A percentile compares a stretch with the other conserved stretches of the same genome.
phyloP scores from a whole-genome alignment of 371 early-diverging fungal genomes.

The Apophysomyces sp. region DNA sequence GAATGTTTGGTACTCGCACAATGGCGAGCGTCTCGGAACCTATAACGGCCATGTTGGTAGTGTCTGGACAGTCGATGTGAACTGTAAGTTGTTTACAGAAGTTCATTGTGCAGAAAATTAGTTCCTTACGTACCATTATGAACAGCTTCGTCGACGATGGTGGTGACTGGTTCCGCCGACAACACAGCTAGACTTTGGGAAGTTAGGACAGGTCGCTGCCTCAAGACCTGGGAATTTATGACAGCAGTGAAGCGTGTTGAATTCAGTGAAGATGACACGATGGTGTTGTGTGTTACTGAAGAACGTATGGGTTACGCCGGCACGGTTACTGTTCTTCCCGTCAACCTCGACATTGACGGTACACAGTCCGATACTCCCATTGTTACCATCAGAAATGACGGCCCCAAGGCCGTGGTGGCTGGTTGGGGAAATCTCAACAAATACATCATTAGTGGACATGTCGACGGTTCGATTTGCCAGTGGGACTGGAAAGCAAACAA shows the following conservation, averaged over 20 bases:
- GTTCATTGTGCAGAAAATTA: no score
- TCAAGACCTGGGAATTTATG: conserved; percentile 86
- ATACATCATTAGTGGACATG: conserved; percentile 90
- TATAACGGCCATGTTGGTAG: conserved; percentile 96
- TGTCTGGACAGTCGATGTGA: conserved; percentile 93
- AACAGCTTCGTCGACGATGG: conserved; percentile 63
- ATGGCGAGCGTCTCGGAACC: conserved; percentile 97
- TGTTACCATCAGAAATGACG: conserved; percentile 59
- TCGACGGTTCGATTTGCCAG: conserved; percentile 87
- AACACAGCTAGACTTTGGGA: conserved; percentile 95
- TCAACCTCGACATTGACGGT: conserved; percentile 60
- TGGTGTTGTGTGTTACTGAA: conserved; percentile 93
- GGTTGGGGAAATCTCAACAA: conserved; percentile 92
- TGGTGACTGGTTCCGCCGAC: conserved; percentile 96
- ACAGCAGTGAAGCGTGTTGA: conserved; percentile 94
- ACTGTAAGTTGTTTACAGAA: conserved; percentile 75
- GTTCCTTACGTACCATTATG: not conserved
- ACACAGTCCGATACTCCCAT: conserved; percentile 74
- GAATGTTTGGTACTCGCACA: conserved; percentile 96
- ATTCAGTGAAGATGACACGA: conserved; percentile 87
- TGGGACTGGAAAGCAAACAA: conserved; percentile 86
- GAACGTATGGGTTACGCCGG: conserved; percentile 93
- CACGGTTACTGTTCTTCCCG: conserved; percentile 78
- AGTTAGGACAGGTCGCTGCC: conserved; percentile 88
- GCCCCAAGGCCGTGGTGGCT: conserved; percentile 90